Percentiles rank a stretch among this genome's conserved stretches.
Evolutionary conservation across 495 filamentous ascomycete genomes (phyloP).

Genomic region (Penicillium dipodomyicola): DNA sequence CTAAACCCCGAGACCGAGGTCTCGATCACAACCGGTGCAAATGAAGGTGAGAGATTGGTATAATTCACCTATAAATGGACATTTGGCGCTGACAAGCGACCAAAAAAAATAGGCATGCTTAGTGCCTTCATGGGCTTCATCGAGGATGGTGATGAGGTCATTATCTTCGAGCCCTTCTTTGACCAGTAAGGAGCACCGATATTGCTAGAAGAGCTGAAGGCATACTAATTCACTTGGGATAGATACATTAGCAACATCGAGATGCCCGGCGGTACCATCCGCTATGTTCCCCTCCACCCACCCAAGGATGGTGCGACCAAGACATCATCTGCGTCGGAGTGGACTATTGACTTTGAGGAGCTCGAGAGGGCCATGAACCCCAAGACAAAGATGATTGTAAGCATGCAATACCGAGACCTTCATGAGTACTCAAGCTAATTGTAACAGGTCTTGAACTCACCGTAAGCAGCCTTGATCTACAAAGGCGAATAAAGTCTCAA

Average conservation of each 20-base stretch:
- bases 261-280: slow-evolving; percentile 92
- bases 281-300: slow-evolving; percentile 90
- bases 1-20: slow-evolving; percentile 89
- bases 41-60: slow-evolving; percentile 65
- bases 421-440: slow-evolving; percentile 10
- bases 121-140: slow-evolving; percentile 97
- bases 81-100: not conserved
- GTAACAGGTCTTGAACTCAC: slow-evolving; percentile 44
- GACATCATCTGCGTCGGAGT: slow-evolving; percentile 81
- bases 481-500: not conserved
- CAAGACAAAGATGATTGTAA: slow-evolving; percentile 91
- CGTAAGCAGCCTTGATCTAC: slow-evolving; percentile 26
- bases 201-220: not conserved
- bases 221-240: slow-evolving; percentile 10
- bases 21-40: slow-evolving; percentile 92
- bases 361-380: slow-evolving; percentile 81
- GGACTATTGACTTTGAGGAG: slow-evolving; percentile 79
- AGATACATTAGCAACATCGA: slow-evolving; percentile 95
- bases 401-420: slow-evolving; percentile 24
- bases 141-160: slow-evolving; percentile 91
- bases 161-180: slow-evolving; percentile 98
- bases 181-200: slow-evolving; percentile 68
- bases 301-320: slow-evolving; percentile 77
- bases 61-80: not conserved
- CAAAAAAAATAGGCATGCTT: slow-evolving; percentile 58